Evolutionary conservation across 345 rosid genomes (phyloP).

Genomic region (Eucalyptus marginata): DNA sequence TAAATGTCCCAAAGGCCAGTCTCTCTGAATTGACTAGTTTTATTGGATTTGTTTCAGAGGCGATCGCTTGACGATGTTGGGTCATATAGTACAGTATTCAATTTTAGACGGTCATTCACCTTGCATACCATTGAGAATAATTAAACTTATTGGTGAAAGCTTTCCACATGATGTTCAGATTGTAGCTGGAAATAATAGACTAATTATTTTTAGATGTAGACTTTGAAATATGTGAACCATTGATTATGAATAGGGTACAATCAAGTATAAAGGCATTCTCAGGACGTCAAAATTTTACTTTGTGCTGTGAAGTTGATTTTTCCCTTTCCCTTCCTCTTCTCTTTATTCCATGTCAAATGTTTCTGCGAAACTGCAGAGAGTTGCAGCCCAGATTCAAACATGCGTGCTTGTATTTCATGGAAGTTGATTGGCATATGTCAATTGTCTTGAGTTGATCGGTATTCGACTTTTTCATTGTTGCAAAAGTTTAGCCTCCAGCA

Average conservation of each 20-base stretch:
- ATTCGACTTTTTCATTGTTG: background rate
- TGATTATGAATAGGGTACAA: background rate
- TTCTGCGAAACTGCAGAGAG: background rate
- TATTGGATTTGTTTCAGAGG: background rate
- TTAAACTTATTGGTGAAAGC: background rate
- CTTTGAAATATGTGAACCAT: background rate
- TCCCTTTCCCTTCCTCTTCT: background rate
- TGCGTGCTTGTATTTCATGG: background rate
- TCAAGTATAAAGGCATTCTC: background rate
- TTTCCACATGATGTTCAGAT: background rate
- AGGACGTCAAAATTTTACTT: background rate
- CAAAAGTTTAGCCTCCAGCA: background rate
- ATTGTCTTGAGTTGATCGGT: background rate
- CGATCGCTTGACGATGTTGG: background rate
- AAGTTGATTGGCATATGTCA: background rate
- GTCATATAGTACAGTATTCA: background rate
- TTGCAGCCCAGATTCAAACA: background rate
- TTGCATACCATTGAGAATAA: background rate
- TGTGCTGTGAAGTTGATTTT: background rate
- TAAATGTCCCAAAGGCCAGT: background rate
- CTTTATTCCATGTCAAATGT: background rate
- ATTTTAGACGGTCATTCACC: background rate
- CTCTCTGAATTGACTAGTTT: background rate
- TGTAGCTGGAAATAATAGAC: background rate
- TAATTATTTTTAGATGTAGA: background rate